phyloP scores from a whole-genome alignment of 768 basidiomycete species.

The Trametes punicea region DNA sequence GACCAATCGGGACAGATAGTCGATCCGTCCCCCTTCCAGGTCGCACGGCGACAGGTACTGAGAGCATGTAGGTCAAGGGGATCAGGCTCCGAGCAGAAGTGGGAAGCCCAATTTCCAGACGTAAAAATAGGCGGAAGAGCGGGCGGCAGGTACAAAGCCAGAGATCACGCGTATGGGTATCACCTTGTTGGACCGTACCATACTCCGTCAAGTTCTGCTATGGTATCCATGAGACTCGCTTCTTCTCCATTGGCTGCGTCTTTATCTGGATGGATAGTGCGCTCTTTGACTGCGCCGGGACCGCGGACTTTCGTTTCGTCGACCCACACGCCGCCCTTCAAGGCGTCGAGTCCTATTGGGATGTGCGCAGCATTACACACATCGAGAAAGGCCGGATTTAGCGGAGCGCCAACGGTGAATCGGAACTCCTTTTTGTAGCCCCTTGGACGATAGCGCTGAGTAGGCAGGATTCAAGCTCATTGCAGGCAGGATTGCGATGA shows the following conservation, averaged over 20 bases:
- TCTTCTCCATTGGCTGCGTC: not conserved
- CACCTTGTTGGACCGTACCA: constrained; percentile 4
- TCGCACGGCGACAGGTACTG: not conserved
- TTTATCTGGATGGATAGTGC: not conserved
- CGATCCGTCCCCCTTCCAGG: not conserved
- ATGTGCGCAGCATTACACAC: not conserved
- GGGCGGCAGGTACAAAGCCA: not conserved
- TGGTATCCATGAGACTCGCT: not conserved
- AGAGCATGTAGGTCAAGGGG: not conserved
- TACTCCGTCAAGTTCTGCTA: not conserved
- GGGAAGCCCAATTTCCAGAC: not conserved
- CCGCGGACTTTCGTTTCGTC: constrained; percentile 7
- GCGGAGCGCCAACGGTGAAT: constrained; percentile 3
- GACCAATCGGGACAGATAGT: not conserved
- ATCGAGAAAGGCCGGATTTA: not conserved
- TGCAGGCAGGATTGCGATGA: not conserved
- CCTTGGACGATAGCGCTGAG: constrained; percentile 2
- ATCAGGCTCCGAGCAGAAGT: not conserved
- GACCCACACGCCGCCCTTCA: constrained; percentile 6
- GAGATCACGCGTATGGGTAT: not conserved
- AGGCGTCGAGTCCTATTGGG: not conserved
- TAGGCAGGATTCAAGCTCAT: too few relatives aligned
- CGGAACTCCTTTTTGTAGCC: not conserved
- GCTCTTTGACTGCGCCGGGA: not conserved
- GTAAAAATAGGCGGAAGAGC: not conserved